phyloP scores from a whole-genome alignment of 805 yeast species.

The Candida khao-thaluensis region DNA sequence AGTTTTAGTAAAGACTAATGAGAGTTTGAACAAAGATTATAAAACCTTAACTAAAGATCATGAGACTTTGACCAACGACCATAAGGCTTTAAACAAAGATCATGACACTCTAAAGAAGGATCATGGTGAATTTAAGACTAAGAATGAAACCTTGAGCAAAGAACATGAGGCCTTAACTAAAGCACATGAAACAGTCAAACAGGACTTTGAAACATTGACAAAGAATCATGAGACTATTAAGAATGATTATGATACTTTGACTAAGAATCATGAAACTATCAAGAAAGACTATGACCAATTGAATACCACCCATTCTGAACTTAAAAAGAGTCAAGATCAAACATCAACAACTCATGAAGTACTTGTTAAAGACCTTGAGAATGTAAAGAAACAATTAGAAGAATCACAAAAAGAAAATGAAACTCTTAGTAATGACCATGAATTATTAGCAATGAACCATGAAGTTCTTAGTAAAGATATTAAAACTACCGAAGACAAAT shows the following conservation, averaged over 20 bases:
- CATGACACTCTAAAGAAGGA: not conserved
- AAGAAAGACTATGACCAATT: conserved; percentile 2
- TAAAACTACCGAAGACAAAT: not conserved
- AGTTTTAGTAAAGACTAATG: not conserved
- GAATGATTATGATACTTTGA: not conserved
- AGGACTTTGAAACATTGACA: not conserved
- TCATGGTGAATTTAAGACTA: conserved; percentile 1
- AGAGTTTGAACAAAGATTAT: not conserved
- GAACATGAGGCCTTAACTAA: conserved; percentile 1
- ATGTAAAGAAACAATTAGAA: not conserved
- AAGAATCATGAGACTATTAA: not conserved
- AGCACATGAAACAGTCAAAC: not conserved
- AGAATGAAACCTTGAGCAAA: not conserved
- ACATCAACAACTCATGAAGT: conserved; percentile 4
- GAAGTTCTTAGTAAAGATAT: conserved; percentile 1
- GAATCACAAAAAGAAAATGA: not conserved
- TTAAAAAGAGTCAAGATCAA: conserved; percentile 1
- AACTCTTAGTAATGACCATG: not conserved
- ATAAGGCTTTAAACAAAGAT: not conserved
- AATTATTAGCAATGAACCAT: not conserved
- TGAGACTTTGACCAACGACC: not conserved
- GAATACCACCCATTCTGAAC: not conserved
- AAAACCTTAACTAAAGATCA: conserved; percentile 1
- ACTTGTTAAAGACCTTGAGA: not conserved
- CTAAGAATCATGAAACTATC: not conserved